These are phyloP conservation scores for Pinguiococcus pyrenoidosus DNA, from an alignment of 108 stramenopile species.

Conservation along the genomic window DNA sequence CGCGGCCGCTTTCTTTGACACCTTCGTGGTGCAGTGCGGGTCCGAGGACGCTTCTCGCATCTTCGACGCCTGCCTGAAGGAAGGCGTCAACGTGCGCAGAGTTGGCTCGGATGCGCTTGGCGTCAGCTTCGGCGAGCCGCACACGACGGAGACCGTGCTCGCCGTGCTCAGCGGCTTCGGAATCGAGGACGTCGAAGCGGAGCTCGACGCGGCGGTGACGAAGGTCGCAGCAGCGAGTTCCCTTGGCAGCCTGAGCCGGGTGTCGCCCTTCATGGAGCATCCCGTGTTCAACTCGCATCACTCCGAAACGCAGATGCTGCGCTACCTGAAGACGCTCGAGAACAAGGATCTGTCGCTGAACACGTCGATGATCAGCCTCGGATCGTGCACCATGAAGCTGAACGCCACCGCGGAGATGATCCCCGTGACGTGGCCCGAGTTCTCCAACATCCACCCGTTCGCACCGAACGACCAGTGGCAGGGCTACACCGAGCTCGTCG, in stretches of 20 bases:
- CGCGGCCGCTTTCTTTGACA: conserved; percentile 71
- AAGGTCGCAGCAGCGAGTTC: conserved; percentile 6
- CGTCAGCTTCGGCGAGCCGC: conserved; percentile 83
- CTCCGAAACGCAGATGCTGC: conserved; percentile 89
- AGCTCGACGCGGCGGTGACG: conserved; percentile 2
- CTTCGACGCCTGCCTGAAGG: conserved; percentile 17
- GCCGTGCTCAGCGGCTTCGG: conserved; percentile 56
- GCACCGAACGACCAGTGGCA: conserved; percentile 70
- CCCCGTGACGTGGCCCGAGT: conserved; percentile 95
- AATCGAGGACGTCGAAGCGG: conserved; percentile 13
- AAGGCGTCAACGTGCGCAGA: conserved; percentile 77
- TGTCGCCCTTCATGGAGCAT: conserved; percentile 58
- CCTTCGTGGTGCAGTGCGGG: too few relatives aligned
- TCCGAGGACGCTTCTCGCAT: conserved; percentile 56
- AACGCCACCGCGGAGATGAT: conserved; percentile 96
- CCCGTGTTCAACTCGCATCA: conserved; percentile 89
- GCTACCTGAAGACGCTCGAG: conserved; percentile 87
- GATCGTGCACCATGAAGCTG: conserved; percentile 98
- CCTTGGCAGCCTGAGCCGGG: not conserved
- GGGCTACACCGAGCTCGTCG: conserved; percentile 86
- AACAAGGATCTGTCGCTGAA: conserved; percentile 91
- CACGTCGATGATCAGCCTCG: conserved; percentile 96
- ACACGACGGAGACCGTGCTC: conserved; percentile 60
- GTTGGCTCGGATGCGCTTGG: conserved; percentile 72
- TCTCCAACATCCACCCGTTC: conserved; percentile 93